These are phyloP conservation scores for Fusarium avenaceum DNA, from an alignment of 2,329 filamentous ascomycete species.

Conservation along the genomic window DNA sequence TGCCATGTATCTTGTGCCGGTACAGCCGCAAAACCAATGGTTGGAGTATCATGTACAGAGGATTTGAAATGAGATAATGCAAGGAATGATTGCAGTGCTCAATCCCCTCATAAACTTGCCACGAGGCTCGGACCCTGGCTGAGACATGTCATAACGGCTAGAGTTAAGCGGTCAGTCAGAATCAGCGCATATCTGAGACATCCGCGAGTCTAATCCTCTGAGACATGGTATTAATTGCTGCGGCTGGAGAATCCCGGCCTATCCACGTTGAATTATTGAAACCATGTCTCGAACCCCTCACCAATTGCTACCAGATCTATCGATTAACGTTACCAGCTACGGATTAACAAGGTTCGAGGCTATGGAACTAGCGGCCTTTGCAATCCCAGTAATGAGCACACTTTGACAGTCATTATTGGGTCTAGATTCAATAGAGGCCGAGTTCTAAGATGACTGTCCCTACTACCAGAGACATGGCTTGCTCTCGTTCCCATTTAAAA, in stretches of 20 bases:
- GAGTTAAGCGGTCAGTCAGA: not conserved
- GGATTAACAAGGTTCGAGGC: conserved; percentile 12
- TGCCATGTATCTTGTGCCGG: not conserved
- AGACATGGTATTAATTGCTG: not conserved
- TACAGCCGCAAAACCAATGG: not conserved
- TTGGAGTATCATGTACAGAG: not conserved
- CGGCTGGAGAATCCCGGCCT: not conserved
- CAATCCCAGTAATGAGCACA: not conserved
- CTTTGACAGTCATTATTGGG: conserved; percentile 1
- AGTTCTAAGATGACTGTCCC: not conserved
- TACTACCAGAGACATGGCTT: conserved; percentile 16
- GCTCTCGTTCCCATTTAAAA: conserved; percentile 8
- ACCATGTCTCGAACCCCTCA: not conserved
- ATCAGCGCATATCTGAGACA: not conserved
- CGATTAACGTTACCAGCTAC: not conserved
- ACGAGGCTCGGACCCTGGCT: conserved; percentile 8
- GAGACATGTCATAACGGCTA: not conserved
- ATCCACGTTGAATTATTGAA: not conserved
- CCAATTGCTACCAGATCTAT: not conserved
- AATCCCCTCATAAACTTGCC: conserved; percentile 4
- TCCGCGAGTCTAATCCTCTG: not conserved
- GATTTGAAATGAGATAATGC: not conserved
- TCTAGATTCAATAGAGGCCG: conserved; percentile 18
- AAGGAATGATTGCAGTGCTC: not conserved
- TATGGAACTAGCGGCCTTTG: conserved; percentile 15